Conservation (phyloP, 78 protist species). For the Trichosphaerium sp. region DNA sequence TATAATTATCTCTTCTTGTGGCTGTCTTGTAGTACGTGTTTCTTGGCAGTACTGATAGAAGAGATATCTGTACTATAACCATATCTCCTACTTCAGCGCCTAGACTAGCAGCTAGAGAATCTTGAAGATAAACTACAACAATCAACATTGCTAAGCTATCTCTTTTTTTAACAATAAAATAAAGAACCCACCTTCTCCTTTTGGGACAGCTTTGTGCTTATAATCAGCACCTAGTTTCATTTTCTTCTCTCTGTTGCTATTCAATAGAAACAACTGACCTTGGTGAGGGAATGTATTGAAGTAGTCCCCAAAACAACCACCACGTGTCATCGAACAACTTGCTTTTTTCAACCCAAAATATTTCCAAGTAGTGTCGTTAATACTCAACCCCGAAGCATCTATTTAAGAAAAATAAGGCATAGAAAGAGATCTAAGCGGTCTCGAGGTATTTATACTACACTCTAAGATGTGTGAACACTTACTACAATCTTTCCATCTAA, state of each 20-base stretch:
- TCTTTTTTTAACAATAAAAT: no score
- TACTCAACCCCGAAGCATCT: background rate
- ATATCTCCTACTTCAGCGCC: slow-evolving; percentile 8
- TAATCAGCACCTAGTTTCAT: slow-evolving; percentile 50
- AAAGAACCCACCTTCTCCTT: no score
- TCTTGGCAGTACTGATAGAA: background rate
- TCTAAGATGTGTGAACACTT: background rate
- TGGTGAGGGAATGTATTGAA: background rate
- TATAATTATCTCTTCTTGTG: no score
- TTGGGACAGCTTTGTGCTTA: background rate
- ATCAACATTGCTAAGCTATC: no score
- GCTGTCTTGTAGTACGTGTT: no score
- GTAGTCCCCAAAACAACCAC: no score
- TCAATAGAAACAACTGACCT: slow-evolving; percentile 4
- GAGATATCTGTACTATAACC: background rate
- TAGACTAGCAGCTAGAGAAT: background rate
- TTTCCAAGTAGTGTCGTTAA: slow-evolving; percentile 11
- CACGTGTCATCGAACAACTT: no score
- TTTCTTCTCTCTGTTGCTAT: slow-evolving; percentile 19
- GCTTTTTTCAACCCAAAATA: background rate
- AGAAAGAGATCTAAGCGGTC: background rate
- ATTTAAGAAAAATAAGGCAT: slow-evolving; percentile 6
- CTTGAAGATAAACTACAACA: slow-evolving; percentile 9
- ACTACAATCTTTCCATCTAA: background rate
- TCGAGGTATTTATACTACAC: slow-evolving; percentile 9